Percentiles rank a stretch among this genome's conserved stretches.
Evolutionary conservation across 2,329 filamentous ascomycete species (phyloP).

Genomic region (Aspergillus sclerotialis): DNA sequence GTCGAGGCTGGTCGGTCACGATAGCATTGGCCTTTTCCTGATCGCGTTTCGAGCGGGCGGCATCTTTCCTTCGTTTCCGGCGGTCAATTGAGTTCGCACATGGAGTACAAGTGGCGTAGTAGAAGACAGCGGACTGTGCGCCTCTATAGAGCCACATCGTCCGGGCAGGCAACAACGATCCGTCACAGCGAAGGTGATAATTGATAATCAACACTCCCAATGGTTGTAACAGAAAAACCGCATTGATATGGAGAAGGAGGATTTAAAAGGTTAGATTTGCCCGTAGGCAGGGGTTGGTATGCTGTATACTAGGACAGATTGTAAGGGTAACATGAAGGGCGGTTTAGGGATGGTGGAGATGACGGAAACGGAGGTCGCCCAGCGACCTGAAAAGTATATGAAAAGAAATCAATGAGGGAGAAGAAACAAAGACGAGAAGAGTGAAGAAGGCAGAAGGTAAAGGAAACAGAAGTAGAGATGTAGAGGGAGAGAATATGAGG

Average conservation of each 20-base stretch:
- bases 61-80: constrained; percentile 63
- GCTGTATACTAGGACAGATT: too few species aligned
- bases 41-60: constrained; percentile 59
- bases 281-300: too few species aligned
- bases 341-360: too few species aligned
- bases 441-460: constrained; percentile 2
- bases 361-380: too few species aligned
- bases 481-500: constrained; percentile 1
- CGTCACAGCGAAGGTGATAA: too few species aligned
- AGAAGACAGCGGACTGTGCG: constrained; percentile 44
- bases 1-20: constrained; percentile 58
- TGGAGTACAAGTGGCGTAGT: constrained; percentile 43
- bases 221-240: too few species aligned
- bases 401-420: constrained; percentile 8
- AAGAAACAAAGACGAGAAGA: constrained; percentile 2
- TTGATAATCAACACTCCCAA: too few species aligned
- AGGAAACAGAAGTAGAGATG: background rate
- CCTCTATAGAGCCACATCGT: constrained; percentile 43
- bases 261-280: too few species aligned
- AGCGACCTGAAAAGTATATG: too few species aligned
- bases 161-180: too few species aligned
- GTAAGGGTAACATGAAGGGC: too few species aligned
- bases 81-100: constrained; percentile 66
- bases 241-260: too few species aligned
- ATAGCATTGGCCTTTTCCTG: constrained; percentile 56